A percentile compares a stretch with the other conserved stretches of the same genome.
Evolutionary conservation across 129 eudicot species (phyloP).

Genomic region (Centrapalus pauciflorus): DNA sequence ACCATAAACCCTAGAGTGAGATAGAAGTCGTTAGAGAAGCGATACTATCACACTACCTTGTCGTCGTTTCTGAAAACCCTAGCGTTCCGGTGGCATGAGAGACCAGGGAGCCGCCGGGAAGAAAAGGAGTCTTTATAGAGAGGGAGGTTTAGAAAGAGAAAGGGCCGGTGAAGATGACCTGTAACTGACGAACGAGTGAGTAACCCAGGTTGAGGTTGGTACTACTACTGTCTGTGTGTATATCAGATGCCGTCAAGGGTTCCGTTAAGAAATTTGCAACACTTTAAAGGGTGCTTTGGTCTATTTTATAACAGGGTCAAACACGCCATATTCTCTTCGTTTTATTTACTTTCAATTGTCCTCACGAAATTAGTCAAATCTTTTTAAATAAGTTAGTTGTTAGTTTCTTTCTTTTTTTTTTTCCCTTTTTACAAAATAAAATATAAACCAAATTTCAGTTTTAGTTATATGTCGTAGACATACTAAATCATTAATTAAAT

Average conservation of each 20-base stretch:
- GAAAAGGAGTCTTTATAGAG: slow-evolving; percentile 12
- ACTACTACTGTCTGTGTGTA: not conserved
- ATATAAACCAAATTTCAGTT: too few relatives aligned
- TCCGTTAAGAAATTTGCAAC: slow-evolving; percentile 9
- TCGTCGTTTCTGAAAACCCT: slow-evolving; percentile 20
- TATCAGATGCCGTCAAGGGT: slow-evolving; percentile 20
- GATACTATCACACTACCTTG: not conserved
- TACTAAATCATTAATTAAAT: too few relatives aligned
- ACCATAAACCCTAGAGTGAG: slow-evolving; percentile 42
- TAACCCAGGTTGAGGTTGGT: slow-evolving; percentile 16
- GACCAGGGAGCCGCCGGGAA: not conserved
- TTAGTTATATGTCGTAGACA: too few relatives aligned
- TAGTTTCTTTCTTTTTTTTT: too few relatives aligned
- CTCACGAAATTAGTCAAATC: not conserved
- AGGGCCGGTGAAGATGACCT: slow-evolving; percentile 21
- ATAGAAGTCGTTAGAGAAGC: not conserved
- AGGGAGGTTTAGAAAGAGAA: slow-evolving; percentile 22
- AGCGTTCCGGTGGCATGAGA: slow-evolving; percentile 27
- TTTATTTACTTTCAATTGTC: not conserved
- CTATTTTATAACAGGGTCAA: not conserved
- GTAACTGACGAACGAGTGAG: slow-evolving; percentile 23
- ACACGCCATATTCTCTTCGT: not conserved
- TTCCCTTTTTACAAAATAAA: too few relatives aligned
- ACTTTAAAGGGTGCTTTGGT: slow-evolving; percentile 7
- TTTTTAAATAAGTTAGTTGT: too few relatives aligned